Percentiles rank a stretch among this genome's conserved stretches.
Conservation (phyloP, 2,329 filamentous ascomycete genomes). For the Volutella citrinella region DNA sequence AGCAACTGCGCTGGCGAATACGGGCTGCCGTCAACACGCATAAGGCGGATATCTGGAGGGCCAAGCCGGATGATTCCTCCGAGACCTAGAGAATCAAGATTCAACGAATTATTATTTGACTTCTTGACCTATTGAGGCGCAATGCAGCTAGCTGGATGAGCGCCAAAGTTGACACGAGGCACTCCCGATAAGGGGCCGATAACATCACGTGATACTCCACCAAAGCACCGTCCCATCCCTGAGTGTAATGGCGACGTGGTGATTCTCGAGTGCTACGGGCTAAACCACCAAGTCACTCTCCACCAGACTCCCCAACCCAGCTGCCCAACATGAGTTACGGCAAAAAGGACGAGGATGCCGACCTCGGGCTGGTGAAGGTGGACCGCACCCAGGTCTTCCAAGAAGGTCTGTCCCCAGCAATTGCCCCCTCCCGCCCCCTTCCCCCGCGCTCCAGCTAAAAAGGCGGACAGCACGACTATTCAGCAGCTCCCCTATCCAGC, state of each 20-base stretch:
- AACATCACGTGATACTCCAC: constrained; percentile 33
- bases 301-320: constrained; percentile 31
- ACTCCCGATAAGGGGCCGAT: constrained; percentile 24
- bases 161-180: constrained; percentile 24
- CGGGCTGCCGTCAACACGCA: no score
- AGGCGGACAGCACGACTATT: constrained; percentile 77
- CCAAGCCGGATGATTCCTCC: no score
- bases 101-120: no score
- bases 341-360: constrained; percentile 99
- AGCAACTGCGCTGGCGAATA: no score
- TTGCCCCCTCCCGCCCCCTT: constrained; percentile 24
- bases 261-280: constrained; percentile 30
- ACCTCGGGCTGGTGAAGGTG: constrained; percentile 90
- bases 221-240: constrained; percentile 30
- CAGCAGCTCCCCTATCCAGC: constrained; percentile 95
- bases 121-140: constrained; percentile 35
- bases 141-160: constrained; percentile 11
- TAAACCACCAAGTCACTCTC: constrained; percentile 33
- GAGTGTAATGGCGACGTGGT: constrained; percentile 38
- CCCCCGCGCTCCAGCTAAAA: constrained; percentile 34
- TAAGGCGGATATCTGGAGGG: no score
- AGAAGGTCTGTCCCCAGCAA: constrained; percentile 68
- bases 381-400: constrained; percentile 98
- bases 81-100: no score
- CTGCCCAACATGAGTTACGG: constrained; percentile 82